Conservation (phyloP, 2,329 filamentous ascomycete genomes). For the Chrysosporium keratinophilum region DNA sequence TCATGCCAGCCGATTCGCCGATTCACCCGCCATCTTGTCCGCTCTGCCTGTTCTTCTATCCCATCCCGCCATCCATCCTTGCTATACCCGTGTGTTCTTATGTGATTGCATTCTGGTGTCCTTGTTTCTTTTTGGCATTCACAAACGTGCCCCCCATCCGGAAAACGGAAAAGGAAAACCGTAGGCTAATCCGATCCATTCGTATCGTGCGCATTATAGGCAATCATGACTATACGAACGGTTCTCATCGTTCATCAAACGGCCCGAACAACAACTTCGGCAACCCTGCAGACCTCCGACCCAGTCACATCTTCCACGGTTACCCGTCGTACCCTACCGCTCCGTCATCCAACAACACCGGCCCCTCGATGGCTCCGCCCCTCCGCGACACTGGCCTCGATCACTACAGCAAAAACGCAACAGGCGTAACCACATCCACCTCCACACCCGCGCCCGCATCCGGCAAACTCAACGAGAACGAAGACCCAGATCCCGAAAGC, state of each 20-base stretch:
- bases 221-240: slow-evolving; percentile 30
- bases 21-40: not conserved
- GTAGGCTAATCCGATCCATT: slow-evolving; percentile 34
- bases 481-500: slow-evolving; percentile 32
- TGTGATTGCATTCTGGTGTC: not conserved
- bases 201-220: slow-evolving; percentile 26
- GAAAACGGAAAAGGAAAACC: slow-evolving; percentile 20
- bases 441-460: slow-evolving; percentile 25
- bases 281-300: slow-evolving; percentile 57
- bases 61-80: not conserved
- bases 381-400: slow-evolving; percentile 48
- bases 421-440: slow-evolving; percentile 27
- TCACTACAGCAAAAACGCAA: slow-evolving; percentile 26
- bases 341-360: slow-evolving; percentile 24
- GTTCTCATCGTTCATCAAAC: slow-evolving; percentile 53
- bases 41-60: not conserved
- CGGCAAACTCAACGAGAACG: slow-evolving; percentile 6
- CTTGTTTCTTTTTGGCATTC: not conserved
- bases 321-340: slow-evolving; percentile 55
- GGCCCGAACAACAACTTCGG: slow-evolving; percentile 38
- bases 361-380: slow-evolving; percentile 54
- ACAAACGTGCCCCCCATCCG: not conserved
- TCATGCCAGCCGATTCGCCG: slow-evolving; percentile 14
- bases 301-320: slow-evolving; percentile 61
- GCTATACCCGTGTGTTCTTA: slow-evolving; percentile 3